phyloP scores from a whole-genome alignment of 2,329 filamentous ascomycete species.

The Trichoderma afroharzianum region DNA sequence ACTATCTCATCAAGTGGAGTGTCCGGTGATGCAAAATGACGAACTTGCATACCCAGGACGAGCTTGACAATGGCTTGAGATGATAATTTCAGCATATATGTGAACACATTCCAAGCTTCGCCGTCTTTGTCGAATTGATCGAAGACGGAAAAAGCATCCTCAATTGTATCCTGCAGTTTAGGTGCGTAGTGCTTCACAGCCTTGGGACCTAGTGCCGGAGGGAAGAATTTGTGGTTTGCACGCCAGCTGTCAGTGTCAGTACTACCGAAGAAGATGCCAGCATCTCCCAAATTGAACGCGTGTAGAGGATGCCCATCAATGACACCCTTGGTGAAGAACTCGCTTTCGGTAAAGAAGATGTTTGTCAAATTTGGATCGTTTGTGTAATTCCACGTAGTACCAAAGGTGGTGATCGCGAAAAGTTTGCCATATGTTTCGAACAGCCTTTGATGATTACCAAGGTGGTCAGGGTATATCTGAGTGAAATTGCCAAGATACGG shows the following conservation, averaged over 20 bases:
- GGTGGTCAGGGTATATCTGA: constrained; percentile 54
- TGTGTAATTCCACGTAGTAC: constrained; percentile 46
- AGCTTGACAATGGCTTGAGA: neutral
- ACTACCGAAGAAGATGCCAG: constrained; percentile 46
- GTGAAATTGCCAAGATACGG: constrained; percentile 52
- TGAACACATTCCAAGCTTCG: neutral
- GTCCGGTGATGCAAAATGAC: neutral
- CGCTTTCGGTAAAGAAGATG: constrained; percentile 45
- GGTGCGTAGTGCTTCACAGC: constrained; percentile 40
- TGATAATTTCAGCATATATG: neutral
- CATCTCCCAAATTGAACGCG: constrained; percentile 40
- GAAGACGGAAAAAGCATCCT: neutral
- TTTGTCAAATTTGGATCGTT: constrained; percentile 46
- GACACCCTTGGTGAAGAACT: constrained; percentile 53
- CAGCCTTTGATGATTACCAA: constrained; percentile 53
- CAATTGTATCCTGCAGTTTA: neutral
- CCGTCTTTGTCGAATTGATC: neutral
- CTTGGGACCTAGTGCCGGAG: constrained; percentile 55
- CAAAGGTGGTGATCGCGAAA: constrained; percentile 50
- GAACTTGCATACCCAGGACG: neutral
- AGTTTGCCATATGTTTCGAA: constrained; percentile 51
- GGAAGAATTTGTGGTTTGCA: constrained; percentile 58
- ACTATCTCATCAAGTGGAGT: neutral
- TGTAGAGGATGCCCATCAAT: constrained; percentile 46
- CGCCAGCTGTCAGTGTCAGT: constrained; percentile 49